phyloP scores from a whole-genome alignment of 345 rosid species.

The Kernera saxatilis region DNA sequence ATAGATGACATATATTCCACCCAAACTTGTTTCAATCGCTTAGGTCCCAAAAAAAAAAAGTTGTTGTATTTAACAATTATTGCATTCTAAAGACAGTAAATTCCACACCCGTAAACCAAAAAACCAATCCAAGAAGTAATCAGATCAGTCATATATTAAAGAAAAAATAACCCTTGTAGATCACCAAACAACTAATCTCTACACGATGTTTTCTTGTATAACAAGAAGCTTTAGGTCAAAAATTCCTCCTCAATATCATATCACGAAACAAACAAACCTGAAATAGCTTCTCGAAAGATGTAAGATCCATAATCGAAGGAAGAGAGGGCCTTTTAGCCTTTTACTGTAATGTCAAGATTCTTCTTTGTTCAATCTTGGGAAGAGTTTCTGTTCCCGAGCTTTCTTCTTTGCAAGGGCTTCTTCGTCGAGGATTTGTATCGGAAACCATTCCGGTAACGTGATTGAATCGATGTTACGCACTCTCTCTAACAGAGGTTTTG shows the following conservation, averaged over 20 bases:
- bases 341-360: conserved; percentile 40
- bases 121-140: not conserved
- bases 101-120: not conserved
- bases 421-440: conserved; percentile 75
- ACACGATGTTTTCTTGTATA: not conserved
- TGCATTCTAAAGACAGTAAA: too few species aligned
- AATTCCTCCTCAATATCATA: not conserved
- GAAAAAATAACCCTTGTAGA: not conserved
- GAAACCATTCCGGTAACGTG: conserved; percentile 76
- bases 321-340: too few species aligned
- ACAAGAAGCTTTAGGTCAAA: not conserved
- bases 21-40: too few species aligned
- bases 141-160: not conserved
- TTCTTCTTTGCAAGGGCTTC: conserved; percentile 70
- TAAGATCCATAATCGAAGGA: not conserved
- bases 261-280: not conserved
- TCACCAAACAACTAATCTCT: not conserved
- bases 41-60: too few species aligned
- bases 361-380: conserved; percentile 56
- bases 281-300: not conserved
- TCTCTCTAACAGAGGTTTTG: conserved; percentile 37
- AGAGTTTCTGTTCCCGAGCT: conserved; percentile 54
- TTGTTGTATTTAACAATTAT: too few species aligned
- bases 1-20: too few species aligned
- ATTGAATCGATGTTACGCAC: conserved; percentile 32